phyloP scores from a whole-genome alignment of 2,329 filamentous ascomycete genomes.

The Colletotrichum noveboracense region DNA sequence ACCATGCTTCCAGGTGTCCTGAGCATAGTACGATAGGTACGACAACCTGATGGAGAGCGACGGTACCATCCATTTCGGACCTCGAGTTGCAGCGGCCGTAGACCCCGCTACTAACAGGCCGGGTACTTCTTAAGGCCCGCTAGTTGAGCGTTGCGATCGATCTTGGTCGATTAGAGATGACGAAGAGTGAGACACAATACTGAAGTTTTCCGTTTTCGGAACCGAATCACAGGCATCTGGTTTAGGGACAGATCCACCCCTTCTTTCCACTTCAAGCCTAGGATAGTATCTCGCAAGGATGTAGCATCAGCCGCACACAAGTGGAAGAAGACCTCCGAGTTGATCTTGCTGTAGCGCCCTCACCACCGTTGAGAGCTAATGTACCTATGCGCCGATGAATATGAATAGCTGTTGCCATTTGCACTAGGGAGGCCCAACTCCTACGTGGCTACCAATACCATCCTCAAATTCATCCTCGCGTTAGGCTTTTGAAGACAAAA shows the following conservation, averaged over 20 bases:
- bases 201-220: background rate
- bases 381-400: background rate
- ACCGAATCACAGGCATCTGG: background rate
- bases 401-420: background rate
- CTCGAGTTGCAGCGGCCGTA: background rate
- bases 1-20: accelerated
- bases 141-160: background rate
- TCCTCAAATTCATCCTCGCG: background rate
- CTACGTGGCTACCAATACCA: background rate
- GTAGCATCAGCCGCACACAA: background rate
- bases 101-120: background rate
- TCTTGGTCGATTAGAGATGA: background rate
- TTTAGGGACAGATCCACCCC: background rate
- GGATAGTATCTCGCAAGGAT: background rate
- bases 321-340: background rate
- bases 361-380: background rate
- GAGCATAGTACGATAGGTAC: background rate
- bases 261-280: background rate
- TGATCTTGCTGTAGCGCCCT: background rate
- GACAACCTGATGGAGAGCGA: background rate
- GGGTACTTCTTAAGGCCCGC: background rate
- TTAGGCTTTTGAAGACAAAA: background rate
- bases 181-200: background rate
- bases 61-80: background rate
- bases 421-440: background rate